Evolutionary conservation across 108 stramenopile species (phyloP).

Genomic region (Fistulifera pelliculosa): DNA sequence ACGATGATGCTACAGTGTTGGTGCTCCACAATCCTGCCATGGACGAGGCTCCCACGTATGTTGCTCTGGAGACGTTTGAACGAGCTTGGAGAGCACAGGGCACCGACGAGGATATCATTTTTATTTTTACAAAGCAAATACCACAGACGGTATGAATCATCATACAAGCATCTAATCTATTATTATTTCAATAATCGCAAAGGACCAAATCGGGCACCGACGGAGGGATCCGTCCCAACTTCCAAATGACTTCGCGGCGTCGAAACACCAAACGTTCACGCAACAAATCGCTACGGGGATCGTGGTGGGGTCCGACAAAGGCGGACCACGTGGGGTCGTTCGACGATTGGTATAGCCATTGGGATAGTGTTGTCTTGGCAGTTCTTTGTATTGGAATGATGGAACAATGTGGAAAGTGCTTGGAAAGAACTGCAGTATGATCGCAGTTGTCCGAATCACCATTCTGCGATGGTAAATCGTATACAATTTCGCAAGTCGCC

Average conservation of each 20-base stretch:
- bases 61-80: constrained; percentile 41
- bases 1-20: not conserved
- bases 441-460: not conserved
- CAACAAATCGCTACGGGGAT: not conserved
- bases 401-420: not conserved
- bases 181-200: no score
- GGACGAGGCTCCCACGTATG: constrained; percentile 14
- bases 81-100: constrained; percentile 58
- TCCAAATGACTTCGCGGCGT: constrained; percentile 6
- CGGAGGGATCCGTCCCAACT: constrained; percentile 1
- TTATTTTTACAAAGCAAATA: constrained; percentile 15
- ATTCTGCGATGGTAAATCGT: not conserved
- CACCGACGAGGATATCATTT: constrained; percentile 72
- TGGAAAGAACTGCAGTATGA: not conserved
- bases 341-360: not conserved
- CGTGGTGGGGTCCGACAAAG: not conserved
- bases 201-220: no score
- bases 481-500: not conserved
- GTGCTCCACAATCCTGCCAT: constrained; percentile 7
- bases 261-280: not conserved
- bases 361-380: not conserved
- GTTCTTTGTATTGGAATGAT: not conserved
- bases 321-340: no score
- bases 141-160: no score
- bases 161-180: no score